phyloP scores from a whole-genome alignment of 768 basidiomycete genomes.

The Xerocomus brunneocitrinus region DNA sequence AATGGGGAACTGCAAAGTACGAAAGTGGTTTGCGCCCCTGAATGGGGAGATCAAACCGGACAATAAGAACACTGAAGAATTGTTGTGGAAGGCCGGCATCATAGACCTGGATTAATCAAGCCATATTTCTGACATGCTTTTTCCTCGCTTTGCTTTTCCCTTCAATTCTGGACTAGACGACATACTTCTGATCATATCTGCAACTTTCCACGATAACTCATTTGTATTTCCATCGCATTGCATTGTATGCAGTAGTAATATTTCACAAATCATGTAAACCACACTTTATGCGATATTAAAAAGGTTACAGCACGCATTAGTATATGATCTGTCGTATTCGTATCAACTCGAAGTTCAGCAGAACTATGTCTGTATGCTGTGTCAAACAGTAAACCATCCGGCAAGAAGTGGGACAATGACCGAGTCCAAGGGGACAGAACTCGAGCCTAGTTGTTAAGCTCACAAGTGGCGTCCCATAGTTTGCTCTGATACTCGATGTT shows the following conservation, averaged over 20 bases:
- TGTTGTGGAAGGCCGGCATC: slow-evolving; percentile 50
- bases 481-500: not conserved
- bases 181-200: not conserved
- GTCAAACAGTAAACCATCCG: no score
- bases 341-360: no score
- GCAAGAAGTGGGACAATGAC: not conserved
- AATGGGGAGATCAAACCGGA: slow-evolving; percentile 69
- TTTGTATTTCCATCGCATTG: not conserved
- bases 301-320: no score
- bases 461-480: not conserved
- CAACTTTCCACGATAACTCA: not conserved
- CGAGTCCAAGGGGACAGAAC: not conserved
- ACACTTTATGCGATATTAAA: not conserved
- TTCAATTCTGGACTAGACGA: not conserved
- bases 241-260: not conserved
- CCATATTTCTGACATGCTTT: not conserved
- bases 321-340: no score
- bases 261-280: not conserved
- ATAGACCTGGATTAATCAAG: not conserved
- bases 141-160: not conserved
- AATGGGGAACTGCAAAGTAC: slow-evolving; percentile 34
- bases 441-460: not conserved
- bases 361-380: no score
- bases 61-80: slow-evolving; percentile 37
- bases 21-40: slow-evolving; percentile 59